Percentiles rank a stretch among this genome's conserved stretches.
Evolutionary conservation across 2,329 filamentous ascomycete genomes (phyloP).

Genomic region (Microcera coccophila): DNA sequence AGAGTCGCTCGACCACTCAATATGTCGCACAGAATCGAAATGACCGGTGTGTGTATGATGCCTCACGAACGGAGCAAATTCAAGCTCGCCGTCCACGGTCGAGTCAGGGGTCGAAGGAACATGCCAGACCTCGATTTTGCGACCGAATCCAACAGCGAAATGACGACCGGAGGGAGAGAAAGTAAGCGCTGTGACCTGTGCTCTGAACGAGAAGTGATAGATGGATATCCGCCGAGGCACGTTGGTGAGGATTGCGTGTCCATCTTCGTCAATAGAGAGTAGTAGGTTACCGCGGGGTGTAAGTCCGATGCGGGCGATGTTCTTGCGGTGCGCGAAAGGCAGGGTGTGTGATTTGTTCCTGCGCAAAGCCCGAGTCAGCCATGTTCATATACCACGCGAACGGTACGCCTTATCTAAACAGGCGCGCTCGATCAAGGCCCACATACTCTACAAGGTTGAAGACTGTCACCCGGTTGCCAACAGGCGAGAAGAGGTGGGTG

Average conservation of each 20-base stretch:
- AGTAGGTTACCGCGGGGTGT: slow-evolving; percentile 88
- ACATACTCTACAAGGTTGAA: slow-evolving; percentile 92
- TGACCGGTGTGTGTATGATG: slow-evolving; percentile 85
- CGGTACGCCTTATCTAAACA: neutral
- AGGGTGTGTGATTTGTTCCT: slow-evolving; percentile 86
- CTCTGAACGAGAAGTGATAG: slow-evolving; percentile 93
- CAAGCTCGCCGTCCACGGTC: slow-evolving; percentile 73
- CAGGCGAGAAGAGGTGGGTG: slow-evolving; percentile 89
- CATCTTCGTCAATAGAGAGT: slow-evolving; percentile 90
- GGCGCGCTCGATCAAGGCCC: fast-evolving
- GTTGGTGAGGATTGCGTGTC: slow-evolving; percentile 88
- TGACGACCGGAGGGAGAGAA: slow-evolving; percentile 89
- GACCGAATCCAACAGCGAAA: slow-evolving; percentile 84
- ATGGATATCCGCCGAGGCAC: slow-evolving; percentile 79
- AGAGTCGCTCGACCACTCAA: slow-evolving; percentile 95
- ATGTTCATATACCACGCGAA: neutral
- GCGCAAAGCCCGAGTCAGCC: slow-evolving; percentile 31
- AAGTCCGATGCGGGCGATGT: slow-evolving; percentile 83
- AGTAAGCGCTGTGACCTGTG: slow-evolving; percentile 73
- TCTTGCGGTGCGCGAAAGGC: slow-evolving; percentile 88
- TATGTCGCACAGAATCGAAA: slow-evolving; percentile 78
- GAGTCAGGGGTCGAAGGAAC: slow-evolving; percentile 86
- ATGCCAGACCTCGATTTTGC: slow-evolving; percentile 92
- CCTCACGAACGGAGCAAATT: slow-evolving; percentile 91
- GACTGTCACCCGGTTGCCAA: slow-evolving; percentile 91